A percentile compares a stretch with the other conserved stretches of the same genome.
These are phyloP conservation scores for Fragosphaeria purpurea DNA, from an alignment of 2,329 filamentous ascomycete species.

Conservation along the genomic window DNA sequence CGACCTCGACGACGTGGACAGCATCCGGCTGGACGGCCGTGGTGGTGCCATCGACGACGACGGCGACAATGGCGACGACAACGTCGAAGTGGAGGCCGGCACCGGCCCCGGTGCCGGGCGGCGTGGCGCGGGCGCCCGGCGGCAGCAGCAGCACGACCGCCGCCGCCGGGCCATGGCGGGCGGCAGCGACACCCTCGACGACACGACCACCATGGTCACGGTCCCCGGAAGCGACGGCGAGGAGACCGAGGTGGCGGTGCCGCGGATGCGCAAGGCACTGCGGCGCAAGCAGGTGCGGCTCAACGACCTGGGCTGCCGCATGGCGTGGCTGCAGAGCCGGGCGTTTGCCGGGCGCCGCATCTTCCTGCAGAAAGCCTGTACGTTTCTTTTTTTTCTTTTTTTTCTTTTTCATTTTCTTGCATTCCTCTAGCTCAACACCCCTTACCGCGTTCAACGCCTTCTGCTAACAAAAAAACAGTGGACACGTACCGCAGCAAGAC, in stretches of 20 bases:
- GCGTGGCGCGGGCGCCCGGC: background rate
- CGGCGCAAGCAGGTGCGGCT: conserved; percentile 78
- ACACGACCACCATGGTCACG: conserved; percentile 38
- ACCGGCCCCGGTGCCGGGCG: conserved; percentile 24
- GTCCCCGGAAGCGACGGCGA: conserved; percentile 51
- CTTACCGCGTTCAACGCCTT: too few species aligned
- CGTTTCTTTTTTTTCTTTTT: conserved; percentile 31
- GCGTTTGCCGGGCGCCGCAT: conserved; percentile 79
- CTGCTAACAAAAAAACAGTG: conserved; percentile 41
- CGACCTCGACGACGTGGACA: conserved; percentile 47
- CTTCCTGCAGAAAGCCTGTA: conserved; percentile 84
- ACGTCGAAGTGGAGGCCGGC: conserved; percentile 40
- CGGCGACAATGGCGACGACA: conserved; percentile 40
- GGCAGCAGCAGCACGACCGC: conserved; percentile 21
- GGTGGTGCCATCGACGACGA: conserved; percentile 43
- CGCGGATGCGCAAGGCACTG: conserved; percentile 58
- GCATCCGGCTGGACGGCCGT: conserved; percentile 39
- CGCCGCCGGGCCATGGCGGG: conserved; percentile 1
- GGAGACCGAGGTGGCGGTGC: conserved; percentile 64
- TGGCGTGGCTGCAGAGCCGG: conserved; percentile 93
- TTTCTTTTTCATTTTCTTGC: background rate
- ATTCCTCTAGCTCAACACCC: too few species aligned
- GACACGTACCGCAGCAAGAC: conserved; percentile 94
- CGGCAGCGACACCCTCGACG: conserved; percentile 12
- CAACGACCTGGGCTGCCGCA: conserved; percentile 87